A percentile compares a stretch with the other conserved stretches of the same genome.
phyloP scores from a whole-genome alignment of 768 basidiomycete genomes.

The Russula ochroleuca region DNA sequence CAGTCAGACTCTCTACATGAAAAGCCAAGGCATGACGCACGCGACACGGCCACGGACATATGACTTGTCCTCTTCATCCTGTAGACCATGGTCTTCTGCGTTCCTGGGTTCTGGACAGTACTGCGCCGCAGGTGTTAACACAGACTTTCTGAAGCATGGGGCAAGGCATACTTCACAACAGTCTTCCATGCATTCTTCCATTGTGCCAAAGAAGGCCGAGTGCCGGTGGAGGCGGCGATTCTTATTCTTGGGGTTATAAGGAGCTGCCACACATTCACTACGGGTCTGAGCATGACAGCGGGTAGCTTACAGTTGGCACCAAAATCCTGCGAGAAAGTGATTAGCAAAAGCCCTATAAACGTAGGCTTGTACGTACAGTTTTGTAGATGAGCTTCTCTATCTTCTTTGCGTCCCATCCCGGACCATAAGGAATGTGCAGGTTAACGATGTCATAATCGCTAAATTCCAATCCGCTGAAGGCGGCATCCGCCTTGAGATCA shows the following conservation, averaged over 20 bases:
- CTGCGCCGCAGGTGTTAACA: slow-evolving; percentile 32
- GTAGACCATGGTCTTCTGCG: slow-evolving; percentile 50
- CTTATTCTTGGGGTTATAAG: slow-evolving; percentile 62
- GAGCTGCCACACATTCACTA: slow-evolving; percentile 36
- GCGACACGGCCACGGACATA: slow-evolving; percentile 43
- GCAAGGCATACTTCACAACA: slow-evolving; percentile 49
- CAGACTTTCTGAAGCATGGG: neutral
- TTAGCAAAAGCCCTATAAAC: slow-evolving; percentile 18
- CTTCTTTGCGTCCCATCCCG: slow-evolving; percentile 52
- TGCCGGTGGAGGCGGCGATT: slow-evolving; percentile 57
- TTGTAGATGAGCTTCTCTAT: slow-evolving; percentile 56
- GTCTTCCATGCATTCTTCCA: slow-evolving; percentile 54
- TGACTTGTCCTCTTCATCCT: slow-evolving; percentile 48
- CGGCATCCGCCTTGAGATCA: slow-evolving; percentile 47
- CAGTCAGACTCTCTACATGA: neutral
- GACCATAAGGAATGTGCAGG: slow-evolving; percentile 59
- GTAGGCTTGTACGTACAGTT: slow-evolving; percentile 40
- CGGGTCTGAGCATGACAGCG: too few relatives aligned
- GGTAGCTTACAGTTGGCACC: slow-evolving; percentile 49
- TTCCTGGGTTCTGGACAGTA: slow-evolving; percentile 52
- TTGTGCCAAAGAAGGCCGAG: slow-evolving; percentile 57
- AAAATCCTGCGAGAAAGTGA: slow-evolving; percentile 41
- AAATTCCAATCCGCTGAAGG: slow-evolving; percentile 46
- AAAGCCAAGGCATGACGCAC: neutral
- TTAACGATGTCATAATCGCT: slow-evolving; percentile 54